A percentile compares a stretch with the other conserved stretches of the same genome.
Evolutionary conservation across 73 alveolate species (phyloP).

Genomic region (Urostyla sp.): DNA sequence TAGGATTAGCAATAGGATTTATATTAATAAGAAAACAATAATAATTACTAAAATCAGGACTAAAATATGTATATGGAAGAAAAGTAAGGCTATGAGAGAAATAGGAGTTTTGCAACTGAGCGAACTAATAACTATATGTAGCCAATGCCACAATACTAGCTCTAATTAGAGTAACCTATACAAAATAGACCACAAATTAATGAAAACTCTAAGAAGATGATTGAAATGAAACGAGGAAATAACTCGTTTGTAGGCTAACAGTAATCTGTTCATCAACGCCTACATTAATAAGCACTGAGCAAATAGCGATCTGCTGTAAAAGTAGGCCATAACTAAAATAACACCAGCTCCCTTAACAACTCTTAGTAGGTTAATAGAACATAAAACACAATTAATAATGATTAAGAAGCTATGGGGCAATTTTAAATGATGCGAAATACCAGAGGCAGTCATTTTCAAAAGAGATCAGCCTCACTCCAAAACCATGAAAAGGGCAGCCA

Average conservation of each 20-base stretch:
- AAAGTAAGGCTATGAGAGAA: too few species aligned
- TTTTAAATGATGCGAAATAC: neutral
- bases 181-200: conserved; percentile 36
- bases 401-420: conserved; percentile 4
- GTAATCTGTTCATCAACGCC: conserved; percentile 25
- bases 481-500: too few species aligned
- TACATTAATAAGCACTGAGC: conserved; percentile 55
- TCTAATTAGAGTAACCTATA: neutral
- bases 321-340: neutral
- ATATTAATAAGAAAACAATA: too few species aligned
- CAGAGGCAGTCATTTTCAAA: too few species aligned
- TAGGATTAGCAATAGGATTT: too few species aligned
- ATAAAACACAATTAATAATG: neutral
- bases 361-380: neutral
- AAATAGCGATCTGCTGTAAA: neutral
- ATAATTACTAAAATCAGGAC: too few species aligned
- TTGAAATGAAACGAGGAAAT: conserved; percentile 36
- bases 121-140: too few species aligned
- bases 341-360: neutral
- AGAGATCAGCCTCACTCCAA: too few species aligned
- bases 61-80: too few species aligned
- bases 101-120: too few species aligned
- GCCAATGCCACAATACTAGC: too few species aligned
- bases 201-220: conserved; percentile 36
- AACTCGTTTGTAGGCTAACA: conserved; percentile 6